These are phyloP conservation scores for Aspergillus avenaceus DNA, from an alignment of 495 filamentous ascomycete species.

Conservation along the genomic window DNA sequence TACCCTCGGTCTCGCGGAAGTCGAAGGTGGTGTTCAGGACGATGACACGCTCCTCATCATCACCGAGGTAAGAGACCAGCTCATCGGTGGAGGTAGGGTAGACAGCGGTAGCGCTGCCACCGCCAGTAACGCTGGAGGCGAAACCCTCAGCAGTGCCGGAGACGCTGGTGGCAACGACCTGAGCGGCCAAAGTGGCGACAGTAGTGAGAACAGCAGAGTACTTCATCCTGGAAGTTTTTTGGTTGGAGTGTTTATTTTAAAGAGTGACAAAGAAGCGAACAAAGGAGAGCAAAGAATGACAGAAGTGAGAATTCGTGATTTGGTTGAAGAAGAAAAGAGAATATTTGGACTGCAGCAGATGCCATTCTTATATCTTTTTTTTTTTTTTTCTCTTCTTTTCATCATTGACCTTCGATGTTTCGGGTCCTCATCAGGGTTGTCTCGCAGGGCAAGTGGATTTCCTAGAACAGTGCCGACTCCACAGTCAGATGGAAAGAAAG, in stretches of 20 bases:
- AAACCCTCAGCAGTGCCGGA: constrained; percentile 35
- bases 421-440: not conserved
- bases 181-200: not conserved
- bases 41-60: constrained; percentile 8
- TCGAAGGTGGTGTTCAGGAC: not conserved
- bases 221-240: not conserved
- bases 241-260: not conserved
- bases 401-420: not conserved
- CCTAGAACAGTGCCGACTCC: not conserved
- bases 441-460: too few species aligned
- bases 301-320: not conserved
- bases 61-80: constrained; percentile 8
- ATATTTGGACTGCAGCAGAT: not conserved
- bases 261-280: not conserved
- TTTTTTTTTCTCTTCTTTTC: too few species aligned
- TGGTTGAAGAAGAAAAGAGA: not conserved
- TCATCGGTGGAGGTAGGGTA: constrained; percentile 31
- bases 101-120: constrained; percentile 34
- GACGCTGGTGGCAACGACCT: constrained; percentile 10
- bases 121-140: constrained; percentile 39
- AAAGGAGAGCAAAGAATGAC: not conserved
- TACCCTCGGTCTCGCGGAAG: not conserved
- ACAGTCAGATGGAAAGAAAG: not conserved
- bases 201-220: not conserved
- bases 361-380: not conserved